Base-by-base conservation (phyloP, 83 land plant genomes). In the Isoetes engelmannii region DNA sequence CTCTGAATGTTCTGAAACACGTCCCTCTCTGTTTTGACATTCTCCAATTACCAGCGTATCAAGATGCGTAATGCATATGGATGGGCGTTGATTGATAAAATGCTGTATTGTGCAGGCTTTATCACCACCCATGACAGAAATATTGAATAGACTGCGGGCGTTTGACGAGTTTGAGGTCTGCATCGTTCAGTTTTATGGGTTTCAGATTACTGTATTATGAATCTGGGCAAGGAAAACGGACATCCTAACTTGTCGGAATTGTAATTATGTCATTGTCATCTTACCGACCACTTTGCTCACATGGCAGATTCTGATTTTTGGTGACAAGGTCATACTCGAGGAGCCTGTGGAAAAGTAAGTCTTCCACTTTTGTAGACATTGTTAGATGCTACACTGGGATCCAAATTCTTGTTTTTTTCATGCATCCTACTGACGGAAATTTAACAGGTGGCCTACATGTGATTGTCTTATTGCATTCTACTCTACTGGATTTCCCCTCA, bases 401-500 rank as follows among this genome's bases (percentile, higher is more conserved):
- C 18, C 7, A 21, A 18, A 0, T 37, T 6, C 41, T 44, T 12
- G n/a, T 18, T 12, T 67, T n/a, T 9, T 9, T 67, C 12, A n/a
- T 69, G 13, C 43, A 5, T 44, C 18, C 19, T 46, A 45, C 45
- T n/a, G 37, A 7, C 62, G 17, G 6, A 56, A 63, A n/a, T 73
- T 83, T 69, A 79, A 59, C 86, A 95, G 99, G 44, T 95, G 99
- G 99, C 99, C 99, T 67, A 66, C 81, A n/a, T 95, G 99, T 76
- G 99, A 95, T 73, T 95, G 99, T 68, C 82, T 95, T 65, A 87
- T 95, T 81, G 99, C 94, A 45, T 95, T 95, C 72, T 85, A 87
- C 70, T 95, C 99, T n/a, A 61, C 82, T 66, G 99, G 99, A 20
- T 95, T 84, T 80, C 99, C 99, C 7, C 84, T 95, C 57, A 71